Base-by-base conservation (phyloP, 2,329 filamentous ascomycete genomes). In the Epichloe gansuensis region DNA sequence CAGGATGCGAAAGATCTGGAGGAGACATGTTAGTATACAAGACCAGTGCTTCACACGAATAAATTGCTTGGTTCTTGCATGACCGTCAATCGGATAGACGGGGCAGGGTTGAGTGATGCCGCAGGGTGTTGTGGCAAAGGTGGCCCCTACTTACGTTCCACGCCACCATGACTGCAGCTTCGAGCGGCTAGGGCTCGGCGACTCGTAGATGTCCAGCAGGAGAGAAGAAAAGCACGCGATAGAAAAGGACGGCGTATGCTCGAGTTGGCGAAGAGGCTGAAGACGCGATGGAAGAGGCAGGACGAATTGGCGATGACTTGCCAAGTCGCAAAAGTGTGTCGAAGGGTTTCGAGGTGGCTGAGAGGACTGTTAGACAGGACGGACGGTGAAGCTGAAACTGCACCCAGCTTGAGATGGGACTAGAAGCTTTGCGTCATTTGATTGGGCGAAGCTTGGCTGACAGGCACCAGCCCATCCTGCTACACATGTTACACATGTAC, bases 1-100 rank as follows among this genome's bases (percentile, higher is more conserved):
- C 62, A 89, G 68, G 63, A 94, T 78, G 63, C 89, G 87, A 70
- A 95, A 81, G 61, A 78, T 58, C 79, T 82, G 47, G 41, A 17
- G 47, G 41, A 17, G 44, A n/a, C 7, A 41, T 28, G 12, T 55
- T 28, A 57, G 28, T 23, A 17, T 15, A 2, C 5, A n/a, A 5
- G 23, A 12, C 35, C 17, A 48, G 41, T 28, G 54, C 21, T 23
- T 28, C 43, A 39, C 12, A 23, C 13, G n/a, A 12, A 8, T 12
- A 12, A 12, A 5, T 15, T 34, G 9, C 13, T 13, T 3, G 2
- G 42, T 28, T 17, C 12, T 38, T 41, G 31, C 9, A 31, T 31
- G 31, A 3, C 31, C 31, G 31, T 31, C 12, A 11, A 13, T n/a
- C 13, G 37, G 37, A 39, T 13, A 39, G 37, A 39, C 12, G 37